A percentile compares a stretch with the other conserved stretches of the same genome.
These are phyloP conservation scores for Hibiscus tridactylites DNA, from an alignment of 345 rosid genomes.

Conservation along the genomic window DNA sequence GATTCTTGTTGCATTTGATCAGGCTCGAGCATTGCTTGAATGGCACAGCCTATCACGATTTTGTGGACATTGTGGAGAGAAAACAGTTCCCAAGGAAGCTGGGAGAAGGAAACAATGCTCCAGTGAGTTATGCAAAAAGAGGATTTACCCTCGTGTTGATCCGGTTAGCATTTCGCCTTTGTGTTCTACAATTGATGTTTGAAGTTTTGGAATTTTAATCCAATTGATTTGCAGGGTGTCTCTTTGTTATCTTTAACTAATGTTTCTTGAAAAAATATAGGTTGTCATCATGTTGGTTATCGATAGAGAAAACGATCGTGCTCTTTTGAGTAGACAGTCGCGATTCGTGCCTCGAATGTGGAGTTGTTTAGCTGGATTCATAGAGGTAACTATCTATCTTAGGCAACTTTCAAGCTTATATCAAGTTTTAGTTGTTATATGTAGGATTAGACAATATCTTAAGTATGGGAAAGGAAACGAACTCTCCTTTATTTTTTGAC, in stretches of 20 bases:
- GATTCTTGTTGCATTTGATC: conserved; percentile 6
- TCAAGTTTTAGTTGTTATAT: neutral
- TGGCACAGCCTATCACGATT: conserved; percentile 64
- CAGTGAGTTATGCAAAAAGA: conserved; percentile 50
- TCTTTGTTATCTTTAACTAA: conserved; percentile 8
- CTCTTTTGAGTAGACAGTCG: conserved; percentile 73
- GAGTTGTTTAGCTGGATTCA: conserved; percentile 94
- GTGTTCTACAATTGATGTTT: neutral
- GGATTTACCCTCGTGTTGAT: conserved; percentile 86
- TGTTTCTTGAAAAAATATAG: conserved; percentile 25
- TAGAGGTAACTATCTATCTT: conserved; percentile 50
- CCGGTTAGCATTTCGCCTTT: conserved; percentile 36
- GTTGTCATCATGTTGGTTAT: conserved; percentile 95
- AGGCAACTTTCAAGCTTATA: conserved; percentile 6
- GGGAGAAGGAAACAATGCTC: conserved; percentile 75
- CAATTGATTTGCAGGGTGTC: neutral
- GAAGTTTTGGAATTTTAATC: neutral
- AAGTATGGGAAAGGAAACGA: neutral
- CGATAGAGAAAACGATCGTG: conserved; percentile 77
- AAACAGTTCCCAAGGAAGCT: conserved; percentile 66
- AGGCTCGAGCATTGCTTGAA: conserved; percentile 87
- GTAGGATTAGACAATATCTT: neutral
- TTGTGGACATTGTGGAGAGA: conserved; percentile 78
- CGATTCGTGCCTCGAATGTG: conserved; percentile 91
- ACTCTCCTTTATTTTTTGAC: neutral